Conservation (phyloP, 805 yeast species). For the Metschnikowia lochheadii region DNA sequence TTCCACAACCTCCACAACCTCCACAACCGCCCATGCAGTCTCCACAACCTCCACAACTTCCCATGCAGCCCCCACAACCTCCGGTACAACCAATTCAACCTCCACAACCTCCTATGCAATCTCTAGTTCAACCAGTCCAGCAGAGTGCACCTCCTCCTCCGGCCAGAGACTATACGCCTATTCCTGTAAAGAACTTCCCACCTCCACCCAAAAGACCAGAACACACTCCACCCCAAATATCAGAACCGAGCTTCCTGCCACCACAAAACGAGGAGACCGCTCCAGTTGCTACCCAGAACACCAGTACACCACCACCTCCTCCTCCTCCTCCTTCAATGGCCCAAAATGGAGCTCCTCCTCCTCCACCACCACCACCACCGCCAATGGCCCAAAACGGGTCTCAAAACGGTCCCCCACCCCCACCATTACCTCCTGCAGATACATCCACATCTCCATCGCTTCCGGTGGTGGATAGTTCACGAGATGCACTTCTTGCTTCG, state of each 20-base stretch:
- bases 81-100: background rate
- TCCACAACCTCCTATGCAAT: background rate
- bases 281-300: background rate
- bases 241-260: no score
- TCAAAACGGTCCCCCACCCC: slow-evolving; percentile 23
- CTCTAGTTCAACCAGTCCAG: slow-evolving; percentile 7
- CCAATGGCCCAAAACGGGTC: slow-evolving; percentile 25
- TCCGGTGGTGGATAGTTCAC: slow-evolving; percentile 41
- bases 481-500: slow-evolving; percentile 84
- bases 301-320: background rate
- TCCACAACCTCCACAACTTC: slow-evolving; percentile 4
- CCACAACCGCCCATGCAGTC: background rate
- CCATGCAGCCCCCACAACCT: slow-evolving; percentile 3
- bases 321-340: slow-evolving; percentile 22
- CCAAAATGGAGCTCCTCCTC: slow-evolving; percentile 28
- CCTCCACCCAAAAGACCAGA: slow-evolving; percentile 1
- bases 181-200: background rate
- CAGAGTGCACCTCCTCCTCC: background rate
- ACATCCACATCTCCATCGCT: slow-evolving; percentile 23
- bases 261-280: no score
- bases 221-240: background rate
- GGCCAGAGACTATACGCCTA: background rate
- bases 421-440: slow-evolving; percentile 19
- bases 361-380: slow-evolving; percentile 21
- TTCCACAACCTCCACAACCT: background rate